Base-by-base conservation (phyloP, 495 filamentous ascomycete genomes). In the Apiosordaria backusii region DNA sequence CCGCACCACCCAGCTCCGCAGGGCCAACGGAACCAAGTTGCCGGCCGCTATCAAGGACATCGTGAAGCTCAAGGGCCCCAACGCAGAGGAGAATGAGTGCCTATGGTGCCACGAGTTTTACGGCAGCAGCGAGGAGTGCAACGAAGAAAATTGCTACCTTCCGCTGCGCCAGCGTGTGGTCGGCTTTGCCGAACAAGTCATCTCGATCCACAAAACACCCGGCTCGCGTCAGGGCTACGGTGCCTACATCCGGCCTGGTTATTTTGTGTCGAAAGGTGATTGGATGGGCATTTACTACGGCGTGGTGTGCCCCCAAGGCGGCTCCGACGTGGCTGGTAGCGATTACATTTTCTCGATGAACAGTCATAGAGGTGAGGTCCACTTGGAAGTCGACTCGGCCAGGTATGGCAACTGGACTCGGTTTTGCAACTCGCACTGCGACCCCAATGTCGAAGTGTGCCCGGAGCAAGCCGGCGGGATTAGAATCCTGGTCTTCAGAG, bases 361-460 rank as follows among this genome's bases (percentile, higher is more conserved):
- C n/a, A 22, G n/a, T n/a, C 52, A 55, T 22, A 19, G 2, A 7
- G 52, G 52, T 0, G n/a, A 21, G n/a, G 9, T 3, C 13, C 4
- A 9, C 9, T 19, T 15, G 16, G 7, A 21, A 7, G 22, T 73
- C 1, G 69, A 75, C 45, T 45, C 67, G 1, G 26, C 5, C 5
- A 59, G 5, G 26, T 24, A 58, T 10, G 73, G 73, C 0, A 73
- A 73, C 66, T 75, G 73, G 73, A 73, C 71, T 0, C n/a, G 73
- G 25, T 75, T 75, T 60, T 50, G 70, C 18, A 73, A 75, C 25
- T 68, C 67, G 21, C 57, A 64, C 59, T 74, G 71, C 60, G 2
- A 50, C 22, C 71, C 69, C 15, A 72, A 75, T 52, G 55, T 70
- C 24, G 23, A 15, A 2, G 58, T 26, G 5, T 2, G 2, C 3